Evolutionary conservation across 140 eudicot genomes (phyloP).

Genomic region (Anethum foeniculum): DNA sequence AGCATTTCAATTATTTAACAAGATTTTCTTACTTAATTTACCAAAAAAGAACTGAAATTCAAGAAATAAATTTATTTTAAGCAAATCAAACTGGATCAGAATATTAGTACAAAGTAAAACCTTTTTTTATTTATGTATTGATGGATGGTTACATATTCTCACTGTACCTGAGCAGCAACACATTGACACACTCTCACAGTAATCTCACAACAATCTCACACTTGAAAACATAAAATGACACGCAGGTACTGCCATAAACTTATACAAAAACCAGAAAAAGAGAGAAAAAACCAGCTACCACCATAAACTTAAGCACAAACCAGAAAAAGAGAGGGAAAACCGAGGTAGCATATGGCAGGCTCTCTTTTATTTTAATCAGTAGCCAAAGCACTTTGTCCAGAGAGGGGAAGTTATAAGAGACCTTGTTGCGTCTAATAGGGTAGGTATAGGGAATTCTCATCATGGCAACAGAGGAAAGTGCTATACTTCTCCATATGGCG

Average conservation of each 20-base stretch:
- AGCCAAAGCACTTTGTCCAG: background rate
- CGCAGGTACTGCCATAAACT: background rate
- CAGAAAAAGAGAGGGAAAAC: background rate
- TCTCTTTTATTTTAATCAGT: background rate
- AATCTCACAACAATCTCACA: background rate
- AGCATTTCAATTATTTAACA: no score
- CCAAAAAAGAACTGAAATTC: background rate
- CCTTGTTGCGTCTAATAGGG: background rate
- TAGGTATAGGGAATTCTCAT: constrained; percentile 14
- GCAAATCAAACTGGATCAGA: background rate
- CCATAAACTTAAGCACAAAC: background rate
- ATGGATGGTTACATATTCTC: background rate
- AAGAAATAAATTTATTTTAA: background rate
- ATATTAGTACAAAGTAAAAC: background rate
- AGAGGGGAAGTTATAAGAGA: no score
- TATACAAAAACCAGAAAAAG: no score
- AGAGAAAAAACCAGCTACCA: background rate
- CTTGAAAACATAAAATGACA: background rate
- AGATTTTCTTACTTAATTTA: background rate
- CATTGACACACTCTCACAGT: background rate
- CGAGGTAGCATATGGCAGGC: background rate
- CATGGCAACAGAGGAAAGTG: constrained; percentile 61
- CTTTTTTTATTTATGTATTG: background rate
- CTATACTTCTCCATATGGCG: constrained; percentile 44
- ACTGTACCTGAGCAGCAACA: background rate